A percentile compares a stretch with the other conserved stretches of the same genome.
Evolutionary conservation across 2,329 filamentous ascomycete species (phyloP).

Genomic region (Aspergillus hortae): DNA sequence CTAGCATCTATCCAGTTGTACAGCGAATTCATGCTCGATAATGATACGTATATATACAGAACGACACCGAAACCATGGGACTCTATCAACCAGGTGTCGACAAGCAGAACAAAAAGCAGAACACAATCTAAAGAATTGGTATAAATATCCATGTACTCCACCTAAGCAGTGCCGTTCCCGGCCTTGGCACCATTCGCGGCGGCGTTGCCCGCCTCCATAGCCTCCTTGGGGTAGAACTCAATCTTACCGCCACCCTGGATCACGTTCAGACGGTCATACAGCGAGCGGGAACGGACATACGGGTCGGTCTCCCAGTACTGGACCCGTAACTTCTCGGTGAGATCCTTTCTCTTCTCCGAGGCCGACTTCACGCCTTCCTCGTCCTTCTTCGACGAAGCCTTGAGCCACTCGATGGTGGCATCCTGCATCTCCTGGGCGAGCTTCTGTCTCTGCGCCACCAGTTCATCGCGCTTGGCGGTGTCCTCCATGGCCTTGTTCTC

Average conservation of each 20-base stretch:
- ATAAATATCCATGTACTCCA: neutral
- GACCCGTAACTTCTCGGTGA: slow-evolving; percentile 62
- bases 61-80: neutral
- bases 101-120: neutral
- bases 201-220: neutral
- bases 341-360: slow-evolving; percentile 55
- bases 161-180: neutral
- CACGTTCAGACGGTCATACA: slow-evolving; percentile 79
- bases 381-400: slow-evolving; percentile 44
- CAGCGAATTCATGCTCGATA: neutral
- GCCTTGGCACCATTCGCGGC: slow-evolving; percentile 10
- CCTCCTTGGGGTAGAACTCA: slow-evolving; percentile 60
- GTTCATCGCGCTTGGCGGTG: slow-evolving; percentile 58
- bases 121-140: neutral
- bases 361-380: slow-evolving; percentile 46
- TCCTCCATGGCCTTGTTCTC: slow-evolving; percentile 76
- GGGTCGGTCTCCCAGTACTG: slow-evolving; percentile 92
- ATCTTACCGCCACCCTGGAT: slow-evolving; percentile 65
- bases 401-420: slow-evolving; percentile 72
- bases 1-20: neutral
- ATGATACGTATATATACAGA: neutral
- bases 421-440: slow-evolving; percentile 73
- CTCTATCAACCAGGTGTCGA: neutral
- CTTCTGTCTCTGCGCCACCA: slow-evolving; percentile 61
- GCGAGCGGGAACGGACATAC: slow-evolving; percentile 74